Conservation (phyloP, 208 protist genomes). For the Leishmania gerbilli region DNA sequence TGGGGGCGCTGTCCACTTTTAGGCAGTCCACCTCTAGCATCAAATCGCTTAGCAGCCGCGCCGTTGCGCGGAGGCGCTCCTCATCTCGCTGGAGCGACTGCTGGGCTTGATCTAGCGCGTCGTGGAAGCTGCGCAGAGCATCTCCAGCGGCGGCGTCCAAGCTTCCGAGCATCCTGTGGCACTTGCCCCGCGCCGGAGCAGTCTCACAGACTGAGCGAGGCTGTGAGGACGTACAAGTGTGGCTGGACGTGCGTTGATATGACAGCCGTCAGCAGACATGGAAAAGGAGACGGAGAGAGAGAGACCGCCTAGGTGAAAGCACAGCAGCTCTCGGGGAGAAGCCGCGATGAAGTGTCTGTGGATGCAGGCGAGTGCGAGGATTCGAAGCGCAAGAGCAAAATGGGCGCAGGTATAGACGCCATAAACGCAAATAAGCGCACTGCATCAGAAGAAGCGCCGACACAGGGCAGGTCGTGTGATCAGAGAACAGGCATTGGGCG, state of each 20-base stretch:
- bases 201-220: not conserved
- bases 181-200: not conserved
- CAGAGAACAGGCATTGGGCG: not conserved
- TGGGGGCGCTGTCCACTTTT: slow-evolving; percentile 16
- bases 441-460: not conserved
- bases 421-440: not conserved
- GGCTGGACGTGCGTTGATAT: not conserved
- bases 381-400: not conserved
- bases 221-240: not conserved
- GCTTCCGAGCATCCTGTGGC: slow-evolving; percentile 32
- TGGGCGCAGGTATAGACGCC: not conserved
- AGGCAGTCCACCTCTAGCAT: slow-evolving; percentile 14
- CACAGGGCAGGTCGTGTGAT: not conserved
- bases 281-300: not conserved
- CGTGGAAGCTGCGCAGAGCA: slow-evolving; percentile 44
- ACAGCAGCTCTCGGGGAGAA: not conserved
- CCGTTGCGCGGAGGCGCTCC: slow-evolving; percentile 20
- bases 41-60: slow-evolving; percentile 21
- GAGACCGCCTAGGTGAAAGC: not conserved
- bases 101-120: slow-evolving; percentile 43
- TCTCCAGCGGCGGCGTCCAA: slow-evolving; percentile 40
- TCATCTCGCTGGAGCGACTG: slow-evolving; percentile 42
- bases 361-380: not conserved
- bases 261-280: not conserved
- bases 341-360: not conserved